These are phyloP conservation scores for Xylariaceae sp. DNA, from an alignment of 2,329 filamentous ascomycete species.

Conservation along the genomic window DNA sequence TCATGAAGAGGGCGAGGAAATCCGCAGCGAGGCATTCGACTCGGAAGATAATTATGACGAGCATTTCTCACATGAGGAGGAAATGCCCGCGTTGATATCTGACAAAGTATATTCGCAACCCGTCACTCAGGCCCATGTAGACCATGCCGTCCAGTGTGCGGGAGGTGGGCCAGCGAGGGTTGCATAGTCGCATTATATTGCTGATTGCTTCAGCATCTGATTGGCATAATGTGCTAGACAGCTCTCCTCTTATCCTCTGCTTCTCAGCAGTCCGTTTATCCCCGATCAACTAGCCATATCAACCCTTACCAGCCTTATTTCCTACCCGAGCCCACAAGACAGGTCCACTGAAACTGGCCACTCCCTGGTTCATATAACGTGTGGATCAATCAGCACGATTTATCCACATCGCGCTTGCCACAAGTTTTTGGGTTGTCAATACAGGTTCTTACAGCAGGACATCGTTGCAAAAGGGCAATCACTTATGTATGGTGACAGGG, in stretches of 20 bases:
- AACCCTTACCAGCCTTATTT: background rate
- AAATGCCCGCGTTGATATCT: conserved; percentile 5
- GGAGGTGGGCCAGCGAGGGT: conserved; percentile 12
- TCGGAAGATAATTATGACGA: conserved; percentile 50
- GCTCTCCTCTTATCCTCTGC: background rate
- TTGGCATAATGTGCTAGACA: background rate
- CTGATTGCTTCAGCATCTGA: background rate
- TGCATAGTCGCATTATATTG: conserved; percentile 10
- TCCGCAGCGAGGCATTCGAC: conserved; percentile 47
- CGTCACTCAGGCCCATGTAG: background rate
- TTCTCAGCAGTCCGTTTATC: background rate
- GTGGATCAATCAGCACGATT: no score
- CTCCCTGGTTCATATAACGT: no score
- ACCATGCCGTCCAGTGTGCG: background rate
- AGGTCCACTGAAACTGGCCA: no score
- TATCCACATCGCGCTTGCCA: no score
- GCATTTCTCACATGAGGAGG: conserved; percentile 29
- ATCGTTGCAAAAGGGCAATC: background rate
- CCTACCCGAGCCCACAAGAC: no score
- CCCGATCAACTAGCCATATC: background rate
- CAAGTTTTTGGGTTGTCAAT: no score
- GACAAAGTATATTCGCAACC: background rate
- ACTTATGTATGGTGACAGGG: background rate
- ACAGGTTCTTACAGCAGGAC: no score
- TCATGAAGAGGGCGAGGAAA: conserved; percentile 38